phyloP scores from a whole-genome alignment of 2,329 filamentous ascomycete species.

The Aureobasidium leucospermi region DNA sequence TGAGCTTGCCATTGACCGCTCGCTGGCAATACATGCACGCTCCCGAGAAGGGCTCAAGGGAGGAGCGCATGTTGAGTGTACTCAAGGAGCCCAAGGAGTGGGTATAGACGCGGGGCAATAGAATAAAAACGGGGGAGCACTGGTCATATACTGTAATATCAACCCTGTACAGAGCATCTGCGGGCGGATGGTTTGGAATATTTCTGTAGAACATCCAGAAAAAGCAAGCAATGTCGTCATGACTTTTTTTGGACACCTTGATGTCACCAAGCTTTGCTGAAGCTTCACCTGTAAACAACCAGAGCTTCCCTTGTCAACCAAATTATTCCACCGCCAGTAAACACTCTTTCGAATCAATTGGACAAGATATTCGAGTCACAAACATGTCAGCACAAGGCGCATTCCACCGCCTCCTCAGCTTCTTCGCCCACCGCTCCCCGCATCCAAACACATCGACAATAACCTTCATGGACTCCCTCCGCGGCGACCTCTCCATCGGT shows the following conservation, averaged over 20 bases:
- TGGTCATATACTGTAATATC: not conserved
- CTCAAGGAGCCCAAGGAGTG: slow-evolving; percentile 56
- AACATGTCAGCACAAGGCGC: slow-evolving; percentile 20
- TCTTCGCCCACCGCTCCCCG: slow-evolving; percentile 27
- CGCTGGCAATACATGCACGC: slow-evolving; percentile 95
- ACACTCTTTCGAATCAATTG: not conserved
- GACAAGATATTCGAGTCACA: not conserved
- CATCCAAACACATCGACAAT: slow-evolving; percentile 26
- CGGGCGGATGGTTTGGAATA: slow-evolving; percentile 4
- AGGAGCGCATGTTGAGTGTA: slow-evolving; percentile 73
- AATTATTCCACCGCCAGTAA: not conserved
- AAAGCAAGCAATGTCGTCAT: slow-evolving; percentile 7
- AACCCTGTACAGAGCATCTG: slow-evolving; percentile 10
- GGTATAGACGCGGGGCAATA: slow-evolving; percentile 34
- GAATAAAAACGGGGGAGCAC: not conserved
- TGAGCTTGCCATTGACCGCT: slow-evolving; percentile 90
- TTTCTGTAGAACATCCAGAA: not conserved
- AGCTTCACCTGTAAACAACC: not conserved
- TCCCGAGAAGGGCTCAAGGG: slow-evolving; percentile 64
- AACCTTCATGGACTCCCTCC: slow-evolving; percentile 28
- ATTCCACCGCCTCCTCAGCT: slow-evolving; percentile 31
- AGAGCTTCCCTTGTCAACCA: not conserved
- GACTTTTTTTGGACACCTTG: not conserved
- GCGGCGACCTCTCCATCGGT: slow-evolving; percentile 29
- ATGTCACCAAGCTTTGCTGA: not conserved